phyloP scores from a whole-genome alignment of 148 eudicot species.

The Amaranthus hypochondriacus region DNA sequence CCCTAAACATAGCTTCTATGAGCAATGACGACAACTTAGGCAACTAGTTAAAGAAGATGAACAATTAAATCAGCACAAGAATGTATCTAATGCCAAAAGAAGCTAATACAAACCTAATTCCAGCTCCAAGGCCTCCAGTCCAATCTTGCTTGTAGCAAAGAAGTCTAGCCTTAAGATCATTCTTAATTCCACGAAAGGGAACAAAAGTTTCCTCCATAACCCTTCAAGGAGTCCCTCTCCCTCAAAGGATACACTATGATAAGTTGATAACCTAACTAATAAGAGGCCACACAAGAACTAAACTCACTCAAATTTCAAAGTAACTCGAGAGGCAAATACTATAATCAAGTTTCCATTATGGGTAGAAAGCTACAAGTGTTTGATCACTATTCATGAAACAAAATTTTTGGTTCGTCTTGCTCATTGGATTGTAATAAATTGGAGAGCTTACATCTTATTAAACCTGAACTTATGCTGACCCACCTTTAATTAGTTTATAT shows the following conservation, averaged over 20 bases:
- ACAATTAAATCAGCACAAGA: constrained; percentile 5
- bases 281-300: constrained; percentile 19
- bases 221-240: constrained; percentile 20
- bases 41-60: not conserved
- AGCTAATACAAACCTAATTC: constrained; percentile 60
- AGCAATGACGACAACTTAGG: not conserved
- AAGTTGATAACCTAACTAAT: not conserved
- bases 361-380: constrained; percentile 30
- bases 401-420: constrained; percentile 29
- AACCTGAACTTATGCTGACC: constrained; percentile 19
- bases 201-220: constrained; percentile 94
- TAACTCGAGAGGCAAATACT: constrained; percentile 62
- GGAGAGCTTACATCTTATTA: constrained; percentile 40
- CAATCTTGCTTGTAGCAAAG: constrained; percentile 96
- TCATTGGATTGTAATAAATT: constrained; percentile 20
- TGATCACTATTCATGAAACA: constrained; percentile 14
- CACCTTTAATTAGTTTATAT: constrained; percentile 18
- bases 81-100: not conserved
- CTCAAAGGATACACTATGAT: constrained; percentile 25
- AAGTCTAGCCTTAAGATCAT: constrained; percentile 83
- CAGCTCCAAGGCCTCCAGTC: constrained; percentile 86
- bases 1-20: too few species aligned
- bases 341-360: constrained; percentile 34
- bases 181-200: constrained; percentile 90
- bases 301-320: constrained; percentile 29